Evolutionary conservation across 805 yeast species (phyloP).

Genomic region (Ogataea trehalophila): DNA sequence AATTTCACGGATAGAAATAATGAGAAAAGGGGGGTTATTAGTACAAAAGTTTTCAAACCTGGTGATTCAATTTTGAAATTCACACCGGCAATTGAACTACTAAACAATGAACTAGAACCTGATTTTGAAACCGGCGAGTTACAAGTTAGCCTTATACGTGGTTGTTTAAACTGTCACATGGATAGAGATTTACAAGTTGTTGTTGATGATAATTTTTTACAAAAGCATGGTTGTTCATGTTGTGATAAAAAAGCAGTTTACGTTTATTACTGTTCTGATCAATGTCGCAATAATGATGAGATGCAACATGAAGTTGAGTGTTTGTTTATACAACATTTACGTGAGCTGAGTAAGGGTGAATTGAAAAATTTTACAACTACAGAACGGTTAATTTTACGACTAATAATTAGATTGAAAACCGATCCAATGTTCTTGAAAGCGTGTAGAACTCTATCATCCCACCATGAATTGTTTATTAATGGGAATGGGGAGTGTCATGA

Average conservation of each 20-base stretch:
- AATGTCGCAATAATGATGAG: conserved; percentile 11
- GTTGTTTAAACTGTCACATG: no score
- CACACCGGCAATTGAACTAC: background rate
- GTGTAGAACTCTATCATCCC: conserved; percentile 20
- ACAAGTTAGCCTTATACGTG: no score
- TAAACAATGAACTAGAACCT: background rate
- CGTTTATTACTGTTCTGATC: conserved; percentile 13
- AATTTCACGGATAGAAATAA: conserved; percentile 10
- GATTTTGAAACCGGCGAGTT: background rate
- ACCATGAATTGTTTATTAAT: conserved; percentile 11
- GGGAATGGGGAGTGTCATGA: background rate
- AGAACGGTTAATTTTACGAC: conserved; percentile 9
- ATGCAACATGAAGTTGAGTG: conserved; percentile 15
- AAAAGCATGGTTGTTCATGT: background rate
- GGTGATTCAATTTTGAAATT: background rate
- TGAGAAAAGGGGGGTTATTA: conserved; percentile 8
- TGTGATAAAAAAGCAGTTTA: conserved; percentile 7
- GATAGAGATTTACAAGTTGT: no score
- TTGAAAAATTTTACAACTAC: conserved; percentile 5
- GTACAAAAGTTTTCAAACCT: background rate
- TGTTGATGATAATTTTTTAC: no score
- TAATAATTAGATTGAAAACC: conserved; percentile 4
- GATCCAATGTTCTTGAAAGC: conserved; percentile 5
- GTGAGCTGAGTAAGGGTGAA: background rate
- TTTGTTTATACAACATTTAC: conserved; percentile 1